Percentiles rank a stretch among this genome's conserved stretches.
These are phyloP conservation scores for Salix viminalis DNA, from an alignment of 345 rosid species.

Conservation along the genomic window DNA sequence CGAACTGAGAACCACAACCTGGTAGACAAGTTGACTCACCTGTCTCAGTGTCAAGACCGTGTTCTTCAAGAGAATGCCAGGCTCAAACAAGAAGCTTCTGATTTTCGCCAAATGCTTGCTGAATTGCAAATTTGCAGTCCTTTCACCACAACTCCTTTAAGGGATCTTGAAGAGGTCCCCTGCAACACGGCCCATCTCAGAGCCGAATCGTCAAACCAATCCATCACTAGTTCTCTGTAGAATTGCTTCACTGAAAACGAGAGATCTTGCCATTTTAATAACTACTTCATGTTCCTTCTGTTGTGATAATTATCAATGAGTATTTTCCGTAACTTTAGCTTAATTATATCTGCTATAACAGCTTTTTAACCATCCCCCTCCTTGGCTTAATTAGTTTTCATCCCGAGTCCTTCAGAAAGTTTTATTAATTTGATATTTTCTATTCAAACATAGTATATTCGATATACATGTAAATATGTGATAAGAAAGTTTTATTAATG, in stretches of 20 bases:
- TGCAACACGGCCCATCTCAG: slow-evolving; percentile 43
- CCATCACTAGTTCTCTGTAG: slow-evolving; percentile 36
- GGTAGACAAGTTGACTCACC: slow-evolving; percentile 59
- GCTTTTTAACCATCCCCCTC: slow-evolving; percentile 19
- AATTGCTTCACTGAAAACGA: slow-evolving; percentile 37
- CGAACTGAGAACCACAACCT: slow-evolving; percentile 65
- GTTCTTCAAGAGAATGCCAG: slow-evolving; percentile 65
- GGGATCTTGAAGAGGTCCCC: slow-evolving; percentile 52
- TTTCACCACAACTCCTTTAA: slow-evolving; percentile 30
- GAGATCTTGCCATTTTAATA: background rate
- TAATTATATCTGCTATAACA: slow-evolving; percentile 31
- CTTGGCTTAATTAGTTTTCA: background rate
- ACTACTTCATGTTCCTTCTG: slow-evolving; percentile 14
- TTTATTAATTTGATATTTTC: too few relatives aligned
- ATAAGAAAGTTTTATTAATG: too few relatives aligned
- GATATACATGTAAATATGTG: too few relatives aligned
- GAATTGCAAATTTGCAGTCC: slow-evolving; percentile 49
- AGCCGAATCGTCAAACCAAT: slow-evolving; percentile 35
- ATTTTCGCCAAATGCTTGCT: slow-evolving; percentile 64
- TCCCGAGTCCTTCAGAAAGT: background rate
- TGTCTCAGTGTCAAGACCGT: slow-evolving; percentile 54
- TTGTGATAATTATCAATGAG: slow-evolving; percentile 18
- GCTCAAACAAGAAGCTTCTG: slow-evolving; percentile 79
- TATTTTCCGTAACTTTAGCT: slow-evolving; percentile 14
- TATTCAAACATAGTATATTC: too few relatives aligned